phyloP scores from a whole-genome alignment of 129 eudicot species.

The Logfia minima region DNA sequence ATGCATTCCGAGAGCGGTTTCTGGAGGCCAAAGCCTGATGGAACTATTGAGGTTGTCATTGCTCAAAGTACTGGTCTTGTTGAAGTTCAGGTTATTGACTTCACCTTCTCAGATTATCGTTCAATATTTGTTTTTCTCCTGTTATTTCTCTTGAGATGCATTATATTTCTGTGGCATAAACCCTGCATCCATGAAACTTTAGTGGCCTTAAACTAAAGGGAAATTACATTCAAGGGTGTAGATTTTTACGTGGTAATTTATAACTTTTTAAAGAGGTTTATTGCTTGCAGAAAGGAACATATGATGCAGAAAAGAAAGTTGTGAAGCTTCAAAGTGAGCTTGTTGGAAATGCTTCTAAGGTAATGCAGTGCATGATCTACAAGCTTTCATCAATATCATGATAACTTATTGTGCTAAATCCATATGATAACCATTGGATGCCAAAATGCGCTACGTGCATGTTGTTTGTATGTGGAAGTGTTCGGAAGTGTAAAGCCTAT shows the following conservation, averaged over 20 bases:
- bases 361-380: conserved; percentile 19
- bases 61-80: conserved; percentile 81
- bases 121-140: background rate
- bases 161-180: background rate
- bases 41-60: conserved; percentile 67
- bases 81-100: conserved; percentile 52
- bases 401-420: background rate
- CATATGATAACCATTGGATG: background rate
- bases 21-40: conserved; percentile 76
- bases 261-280: background rate
- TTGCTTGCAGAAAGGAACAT: conserved; percentile 55
- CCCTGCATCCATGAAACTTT: conserved; percentile 4
- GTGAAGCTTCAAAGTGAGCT: conserved; percentile 69
- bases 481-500: background rate
- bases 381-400: background rate
- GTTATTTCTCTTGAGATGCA: background rate
- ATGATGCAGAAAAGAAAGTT: conserved; percentile 45
- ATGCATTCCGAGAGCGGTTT: conserved; percentile 85
- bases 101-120: conserved; percentile 5
- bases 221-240: background rate
- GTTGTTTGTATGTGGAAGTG: background rate
- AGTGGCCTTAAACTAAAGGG: background rate
- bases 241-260: background rate
- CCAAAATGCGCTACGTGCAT: background rate
- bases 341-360: conserved; percentile 87